Evolutionary conservation across 441 rosid species (phyloP).

Genomic region (Breynia disticha): DNA sequence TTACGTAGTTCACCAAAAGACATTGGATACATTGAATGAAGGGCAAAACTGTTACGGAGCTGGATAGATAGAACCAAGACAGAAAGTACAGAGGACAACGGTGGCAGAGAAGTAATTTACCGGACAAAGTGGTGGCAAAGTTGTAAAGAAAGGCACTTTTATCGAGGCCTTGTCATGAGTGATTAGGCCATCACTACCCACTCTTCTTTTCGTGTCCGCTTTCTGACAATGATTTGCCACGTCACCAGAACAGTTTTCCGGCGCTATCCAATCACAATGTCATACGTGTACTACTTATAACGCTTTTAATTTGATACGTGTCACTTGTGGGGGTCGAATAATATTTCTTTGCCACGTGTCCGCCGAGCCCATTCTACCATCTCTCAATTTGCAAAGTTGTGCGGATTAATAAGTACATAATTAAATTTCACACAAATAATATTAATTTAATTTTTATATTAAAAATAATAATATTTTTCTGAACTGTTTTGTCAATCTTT

Average conservation of each 20-base stretch:
- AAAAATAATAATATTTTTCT: no score
- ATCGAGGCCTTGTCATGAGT: conserved; percentile 36
- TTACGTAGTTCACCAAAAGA: background rate
- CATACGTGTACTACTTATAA: conserved; percentile 17
- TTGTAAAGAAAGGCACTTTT: conserved; percentile 6
- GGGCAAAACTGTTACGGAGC: background rate
- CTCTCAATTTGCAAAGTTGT: background rate
- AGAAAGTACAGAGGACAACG: background rate
- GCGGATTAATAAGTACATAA: no score
- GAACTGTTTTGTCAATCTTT: no score
- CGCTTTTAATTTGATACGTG: conserved; percentile 18
- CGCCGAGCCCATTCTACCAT: conserved; percentile 1
- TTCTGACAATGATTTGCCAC: conserved; percentile 30
- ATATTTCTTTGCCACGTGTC: conserved; percentile 24
- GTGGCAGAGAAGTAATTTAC: conserved; percentile 26
- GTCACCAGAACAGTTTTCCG: conserved; percentile 10
- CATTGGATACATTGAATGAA: background rate
- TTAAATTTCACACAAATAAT: no score
- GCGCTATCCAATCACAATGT: conserved; percentile 12
- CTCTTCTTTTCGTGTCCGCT: conserved; percentile 23
- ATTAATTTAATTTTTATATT: no score
- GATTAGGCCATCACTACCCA: conserved; percentile 51
- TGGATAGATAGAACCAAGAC: background rate
- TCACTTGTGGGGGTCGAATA: conserved; percentile 14
- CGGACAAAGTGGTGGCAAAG: conserved; percentile 11